Percentiles rank a stretch among this genome's conserved stretches.
These are phyloP conservation scores for Neckera pumila DNA, from an alignment of 225 moss, liverwort and hornwort species.

Conservation along the genomic window DNA sequence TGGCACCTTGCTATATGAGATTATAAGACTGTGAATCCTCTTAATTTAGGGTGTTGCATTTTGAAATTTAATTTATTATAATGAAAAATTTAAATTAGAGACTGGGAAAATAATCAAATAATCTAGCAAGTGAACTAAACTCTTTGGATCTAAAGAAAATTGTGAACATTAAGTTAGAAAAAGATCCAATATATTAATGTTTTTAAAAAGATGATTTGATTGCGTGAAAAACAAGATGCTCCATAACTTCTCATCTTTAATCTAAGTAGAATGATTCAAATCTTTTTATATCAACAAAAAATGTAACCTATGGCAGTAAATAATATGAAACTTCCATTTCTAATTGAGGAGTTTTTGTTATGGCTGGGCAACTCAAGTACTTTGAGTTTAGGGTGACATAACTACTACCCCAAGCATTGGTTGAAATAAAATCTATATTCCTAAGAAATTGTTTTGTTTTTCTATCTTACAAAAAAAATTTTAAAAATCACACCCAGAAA, in stretches of 20 bases:
- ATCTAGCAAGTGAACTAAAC: background rate
- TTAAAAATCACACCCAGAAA: fast-evolving
- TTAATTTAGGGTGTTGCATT: background rate
- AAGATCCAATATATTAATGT: background rate
- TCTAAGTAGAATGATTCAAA: background rate
- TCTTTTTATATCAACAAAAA: background rate
- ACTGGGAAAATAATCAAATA: background rate
- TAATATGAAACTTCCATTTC: background rate
- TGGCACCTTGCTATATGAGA: background rate
- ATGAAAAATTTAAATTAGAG: background rate
- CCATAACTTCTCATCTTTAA: background rate
- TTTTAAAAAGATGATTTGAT: too few relatives aligned
- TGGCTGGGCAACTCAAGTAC: fast-evolving
- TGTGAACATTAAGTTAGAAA: background rate
- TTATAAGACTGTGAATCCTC: background rate
- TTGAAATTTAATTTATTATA: background rate
- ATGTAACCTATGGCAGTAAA: background rate
- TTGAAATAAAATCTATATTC: background rate
- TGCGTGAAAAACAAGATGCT: background rate
- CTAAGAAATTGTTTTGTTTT: background rate
- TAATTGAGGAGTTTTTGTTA: background rate
- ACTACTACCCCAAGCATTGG: fast-evolving
- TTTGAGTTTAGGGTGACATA: background rate
- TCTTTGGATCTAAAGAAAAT: background rate
- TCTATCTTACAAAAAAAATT: too few relatives aligned